Evolutionary conservation across 495 filamentous ascomycete genomes (phyloP), one percentile per base, ranked within the genome.

Genomic region (Penicillium macrosclerotiorum): DNA sequence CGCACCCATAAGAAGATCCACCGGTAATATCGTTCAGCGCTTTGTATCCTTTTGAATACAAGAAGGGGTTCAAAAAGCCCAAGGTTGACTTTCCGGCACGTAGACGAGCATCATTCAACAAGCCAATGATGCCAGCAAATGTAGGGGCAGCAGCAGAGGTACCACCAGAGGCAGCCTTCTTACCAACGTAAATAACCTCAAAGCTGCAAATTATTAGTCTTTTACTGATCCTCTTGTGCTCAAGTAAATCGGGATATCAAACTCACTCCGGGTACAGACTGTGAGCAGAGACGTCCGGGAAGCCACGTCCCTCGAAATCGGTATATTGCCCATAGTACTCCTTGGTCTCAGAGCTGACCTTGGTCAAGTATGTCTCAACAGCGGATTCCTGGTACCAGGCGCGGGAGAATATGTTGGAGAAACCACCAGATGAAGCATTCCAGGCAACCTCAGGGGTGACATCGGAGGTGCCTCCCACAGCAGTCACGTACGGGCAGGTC

Each of bases 201-300:
- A 60, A 65, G 29, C 57, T 65, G 40, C 6, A 13, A 0, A 18
- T 14, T 3, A 39, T 41, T 24, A 47, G 27, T 25, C n/a, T n/a
- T n/a, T n/a, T n/a, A n/a, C n/a, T n/a, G n/a, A n/a, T n/a, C n/a
- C n/a, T n/a, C n/a, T n/a, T n/a, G n/a, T n/a, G n/a, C n/a, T n/a
- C n/a, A n/a, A n/a, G n/a, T n/a, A n/a, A n/a, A n/a, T n/a, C n/a
- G n/a, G n/a, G n/a, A n/a, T n/a, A n/a, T n/a, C n/a, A 25, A 8
- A 54, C 57, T 19, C 60, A 64, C 64, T 63, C 62, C 26, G 76
- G 77, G 45, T 64, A 62, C 8, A 57, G 51, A 23, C 71, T 71
- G 46, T 79, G 75, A 14, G 77, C 73, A 9, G 71, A 73, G 38
- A 91, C 76, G 53, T 92, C 88, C 0, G 88, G 88, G 51, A 84